phyloP scores from a whole-genome alignment of 257 asterid species.

The Solanum arcanum region DNA sequence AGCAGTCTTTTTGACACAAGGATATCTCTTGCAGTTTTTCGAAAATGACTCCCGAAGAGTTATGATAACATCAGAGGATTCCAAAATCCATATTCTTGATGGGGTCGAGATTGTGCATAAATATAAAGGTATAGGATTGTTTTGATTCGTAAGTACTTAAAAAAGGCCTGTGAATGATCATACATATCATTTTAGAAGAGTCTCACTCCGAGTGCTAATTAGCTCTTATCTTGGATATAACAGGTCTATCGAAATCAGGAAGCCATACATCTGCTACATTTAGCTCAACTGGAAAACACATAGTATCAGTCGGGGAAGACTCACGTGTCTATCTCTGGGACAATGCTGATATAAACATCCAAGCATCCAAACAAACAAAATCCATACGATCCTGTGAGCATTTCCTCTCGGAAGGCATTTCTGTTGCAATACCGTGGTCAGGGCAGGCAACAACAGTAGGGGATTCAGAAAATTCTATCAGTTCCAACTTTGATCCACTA shows the following conservation, averaged over 20 bases:
- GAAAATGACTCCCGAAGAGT: slow-evolving; percentile 31
- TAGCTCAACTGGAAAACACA: slow-evolving; percentile 47
- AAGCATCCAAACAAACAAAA: slow-evolving; percentile 29
- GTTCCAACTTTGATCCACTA: slow-evolving; percentile 2
- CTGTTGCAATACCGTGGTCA: slow-evolving; percentile 61
- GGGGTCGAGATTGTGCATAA: slow-evolving; percentile 65
- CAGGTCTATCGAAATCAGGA: slow-evolving; percentile 63
- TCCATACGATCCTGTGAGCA: slow-evolving; percentile 60
- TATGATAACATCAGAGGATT: slow-evolving; percentile 79
- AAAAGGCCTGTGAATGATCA: not conserved
- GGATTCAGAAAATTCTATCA: not conserved
- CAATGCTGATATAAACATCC: slow-evolving; percentile 27
- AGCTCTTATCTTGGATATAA: not conserved
- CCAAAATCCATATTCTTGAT: slow-evolving; percentile 69
- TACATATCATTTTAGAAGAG: not conserved
- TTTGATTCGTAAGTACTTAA: not conserved
- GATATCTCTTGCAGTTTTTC: slow-evolving; percentile 33
- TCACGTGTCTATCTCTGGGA: slow-evolving; percentile 68
- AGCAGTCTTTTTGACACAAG: not conserved
- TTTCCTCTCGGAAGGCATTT: slow-evolving; percentile 36
- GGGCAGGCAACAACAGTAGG: not conserved
- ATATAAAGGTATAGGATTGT: slow-evolving; percentile 46
- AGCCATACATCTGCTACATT: slow-evolving; percentile 60
- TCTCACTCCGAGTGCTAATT: not conserved
- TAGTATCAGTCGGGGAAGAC: slow-evolving; percentile 70